Base-by-base conservation (phyloP, 2,329 filamentous ascomycete species). In the Pseudogymnoascus sp. region DNA sequence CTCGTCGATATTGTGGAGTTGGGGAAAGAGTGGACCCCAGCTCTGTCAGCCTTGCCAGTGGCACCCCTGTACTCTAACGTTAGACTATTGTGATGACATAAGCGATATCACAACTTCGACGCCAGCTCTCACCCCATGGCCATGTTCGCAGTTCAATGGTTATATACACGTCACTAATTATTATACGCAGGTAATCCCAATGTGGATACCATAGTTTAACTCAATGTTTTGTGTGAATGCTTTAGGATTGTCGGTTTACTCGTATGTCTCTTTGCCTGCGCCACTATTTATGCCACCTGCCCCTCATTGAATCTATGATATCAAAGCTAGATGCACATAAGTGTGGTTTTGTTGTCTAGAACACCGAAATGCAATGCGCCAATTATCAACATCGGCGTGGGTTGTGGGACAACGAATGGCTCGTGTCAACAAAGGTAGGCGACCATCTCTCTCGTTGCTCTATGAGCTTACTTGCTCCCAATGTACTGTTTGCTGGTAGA, bases 1-100 rank as follows among this genome's bases (percentile, higher is more conserved):
- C 50, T 56, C 44, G 50, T 56, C 29, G n/a, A 56, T 26, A 29
- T 53, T 53, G 44, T 53, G 46, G 50, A 56, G 50, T 56, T 56
- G 50, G 50, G 29, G 29, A 56, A 50, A 11, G 50, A 33, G 29
- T 9, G 50, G 29, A 21, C 29, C 46, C 29, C 50, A 33, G 29
- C 21, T 56, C 50, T 56, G 50, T 56, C 50, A 56, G 50, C 50
- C 50, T 56, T 56, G 50, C 17, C 1, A 10, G 50, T 9, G 13
- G n/a, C 29, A 56, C 46, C 29, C 50, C 15, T 56, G 50, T 21
- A 5, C 4, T 21, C 17, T 19, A n/a, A n/a, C n/a, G n/a, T n/a
- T n/a, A 13, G 29, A 5, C 6, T 33, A 10, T 13, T 33, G 11
- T 33, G 50, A 56, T 56, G 17, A 56, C 50, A 33, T 56, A 56